phyloP scores from a whole-genome alignment of 352 stramenopile species.

The Poterioochromonas sp. region DNA sequence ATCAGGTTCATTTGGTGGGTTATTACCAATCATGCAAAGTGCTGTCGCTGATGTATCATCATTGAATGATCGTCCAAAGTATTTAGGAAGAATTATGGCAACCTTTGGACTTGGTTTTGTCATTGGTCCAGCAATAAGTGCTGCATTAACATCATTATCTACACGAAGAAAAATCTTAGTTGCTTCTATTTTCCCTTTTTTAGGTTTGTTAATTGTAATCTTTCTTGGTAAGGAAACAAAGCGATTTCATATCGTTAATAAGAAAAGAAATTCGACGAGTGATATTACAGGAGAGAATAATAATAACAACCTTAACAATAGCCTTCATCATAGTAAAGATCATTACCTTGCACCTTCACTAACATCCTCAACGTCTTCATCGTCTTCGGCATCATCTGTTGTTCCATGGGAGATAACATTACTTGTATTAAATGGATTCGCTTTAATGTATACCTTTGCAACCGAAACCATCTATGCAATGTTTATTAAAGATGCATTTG shows the following conservation, averaged over 20 bases:
- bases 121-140: slow-evolving; percentile 24
- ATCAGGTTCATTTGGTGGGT: slow-evolving; percentile 30
- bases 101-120: slow-evolving; percentile 41
- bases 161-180: slow-evolving; percentile 36
- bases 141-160: not conserved
- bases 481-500: slow-evolving; percentile 50
- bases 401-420: slow-evolving; percentile 36
- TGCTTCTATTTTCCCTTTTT: slow-evolving; percentile 36
- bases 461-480: slow-evolving; percentile 49
- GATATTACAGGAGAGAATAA: too few species aligned
- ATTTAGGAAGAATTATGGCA: slow-evolving; percentile 44
- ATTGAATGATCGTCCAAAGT: slow-evolving; percentile 43
- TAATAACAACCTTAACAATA: too few species aligned
- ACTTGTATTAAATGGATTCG: slow-evolving; percentile 45
- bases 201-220: slow-evolving; percentile 35
- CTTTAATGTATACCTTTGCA: slow-evolving; percentile 48
- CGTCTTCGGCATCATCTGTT: not conserved
- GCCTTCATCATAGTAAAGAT: not conserved
- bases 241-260: not conserved
- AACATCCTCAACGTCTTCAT: not conserved
- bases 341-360: not conserved
- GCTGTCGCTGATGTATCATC: slow-evolving; percentile 43
- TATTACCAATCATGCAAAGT: slow-evolving; percentile 41
- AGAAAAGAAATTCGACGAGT: not conserved
- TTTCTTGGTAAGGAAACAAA: slow-evolving; percentile 38